Percentiles rank a stretch among this genome's conserved stretches.
Conservation (phyloP, 768 basidiomycete species). For the Paxillus involutus region DNA sequence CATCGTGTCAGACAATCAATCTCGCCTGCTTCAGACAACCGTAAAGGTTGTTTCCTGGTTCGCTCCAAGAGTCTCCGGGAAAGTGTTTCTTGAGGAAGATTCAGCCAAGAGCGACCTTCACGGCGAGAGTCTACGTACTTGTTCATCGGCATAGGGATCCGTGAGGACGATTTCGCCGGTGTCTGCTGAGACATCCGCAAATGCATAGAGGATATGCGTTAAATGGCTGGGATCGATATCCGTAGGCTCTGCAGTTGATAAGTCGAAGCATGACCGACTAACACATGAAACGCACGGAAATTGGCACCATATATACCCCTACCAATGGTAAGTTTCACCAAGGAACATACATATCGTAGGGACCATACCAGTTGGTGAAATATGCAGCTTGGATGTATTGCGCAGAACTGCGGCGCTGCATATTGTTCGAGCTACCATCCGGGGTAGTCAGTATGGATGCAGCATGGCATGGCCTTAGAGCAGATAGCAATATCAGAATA, state of each 20-base stretch:
- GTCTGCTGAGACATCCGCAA: constrained; percentile 66
- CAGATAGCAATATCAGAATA: constrained; percentile 5
- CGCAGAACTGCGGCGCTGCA: constrained; percentile 10
- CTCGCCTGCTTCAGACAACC: constrained; percentile 77
- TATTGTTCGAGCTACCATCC: background rate
- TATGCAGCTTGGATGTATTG: constrained; percentile 35
- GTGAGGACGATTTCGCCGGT: constrained; percentile 66
- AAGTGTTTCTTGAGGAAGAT: constrained; percentile 56
- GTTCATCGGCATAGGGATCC: constrained; percentile 72
- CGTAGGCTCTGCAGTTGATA: constrained; percentile 51
- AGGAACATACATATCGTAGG: background rate
- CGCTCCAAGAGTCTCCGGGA: constrained; percentile 71
- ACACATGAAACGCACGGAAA: constrained; percentile 46
- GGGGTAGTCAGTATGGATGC: constrained; percentile 8
- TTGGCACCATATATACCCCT: constrained; percentile 64
- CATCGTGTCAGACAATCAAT: background rate
- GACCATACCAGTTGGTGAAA: constrained; percentile 35
- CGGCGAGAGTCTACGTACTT: constrained; percentile 35
- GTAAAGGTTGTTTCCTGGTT: constrained; percentile 75
- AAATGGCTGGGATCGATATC: constrained; percentile 58
- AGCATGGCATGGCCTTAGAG: constrained; percentile 10
- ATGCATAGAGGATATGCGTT: constrained; percentile 80
- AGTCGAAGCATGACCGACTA: constrained; percentile 1
- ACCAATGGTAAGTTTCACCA: constrained; percentile 2
- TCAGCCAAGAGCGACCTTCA: constrained; percentile 10